Evolutionary conservation across 192 early-diverging fungal genomes (phyloP).

Genomic region (Allomyces macrogynus): DNA sequence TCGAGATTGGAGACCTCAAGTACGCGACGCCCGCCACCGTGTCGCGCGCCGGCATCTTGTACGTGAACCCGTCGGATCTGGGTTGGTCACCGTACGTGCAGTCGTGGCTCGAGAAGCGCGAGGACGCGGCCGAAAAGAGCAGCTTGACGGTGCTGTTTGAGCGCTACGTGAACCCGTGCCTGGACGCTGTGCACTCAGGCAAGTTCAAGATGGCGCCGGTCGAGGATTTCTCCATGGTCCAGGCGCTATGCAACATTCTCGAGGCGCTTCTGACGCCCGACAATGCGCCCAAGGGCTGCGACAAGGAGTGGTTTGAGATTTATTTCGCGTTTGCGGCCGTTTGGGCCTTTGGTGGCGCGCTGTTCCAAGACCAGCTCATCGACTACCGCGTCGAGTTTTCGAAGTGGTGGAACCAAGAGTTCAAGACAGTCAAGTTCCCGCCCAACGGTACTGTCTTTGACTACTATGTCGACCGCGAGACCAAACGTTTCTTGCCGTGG

Average conservation of each 20-base stretch:
- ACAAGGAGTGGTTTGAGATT: constrained; percentile 49
- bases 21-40: constrained; percentile 97
- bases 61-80: constrained; percentile 63
- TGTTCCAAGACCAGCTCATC: constrained; percentile 67
- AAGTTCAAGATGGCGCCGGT: constrained; percentile 45
- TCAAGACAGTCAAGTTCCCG: constrained; percentile 49
- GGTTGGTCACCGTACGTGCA: constrained; percentile 61
- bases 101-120: constrained; percentile 41
- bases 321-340: constrained; percentile 47
- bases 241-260: constrained; percentile 51
- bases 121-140: constrained; percentile 68
- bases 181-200: constrained; percentile 48
- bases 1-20: constrained; percentile 91
- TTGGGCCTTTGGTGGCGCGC: constrained; percentile 80
- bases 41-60: constrained; percentile 98
- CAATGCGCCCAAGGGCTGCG: constrained; percentile 44
- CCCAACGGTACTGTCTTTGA: constrained; percentile 43
- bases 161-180: constrained; percentile 44
- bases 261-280: constrained; percentile 35
- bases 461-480: constrained; percentile 62
- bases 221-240: constrained; percentile 63
- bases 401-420: constrained; percentile 52
- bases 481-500: constrained; percentile 79
- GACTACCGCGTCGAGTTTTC: constrained; percentile 50
- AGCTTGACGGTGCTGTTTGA: constrained; percentile 3